Conservation (phyloP, 2,329 filamentous ascomycete genomes). For the Helminthosporium solani region DNA sequence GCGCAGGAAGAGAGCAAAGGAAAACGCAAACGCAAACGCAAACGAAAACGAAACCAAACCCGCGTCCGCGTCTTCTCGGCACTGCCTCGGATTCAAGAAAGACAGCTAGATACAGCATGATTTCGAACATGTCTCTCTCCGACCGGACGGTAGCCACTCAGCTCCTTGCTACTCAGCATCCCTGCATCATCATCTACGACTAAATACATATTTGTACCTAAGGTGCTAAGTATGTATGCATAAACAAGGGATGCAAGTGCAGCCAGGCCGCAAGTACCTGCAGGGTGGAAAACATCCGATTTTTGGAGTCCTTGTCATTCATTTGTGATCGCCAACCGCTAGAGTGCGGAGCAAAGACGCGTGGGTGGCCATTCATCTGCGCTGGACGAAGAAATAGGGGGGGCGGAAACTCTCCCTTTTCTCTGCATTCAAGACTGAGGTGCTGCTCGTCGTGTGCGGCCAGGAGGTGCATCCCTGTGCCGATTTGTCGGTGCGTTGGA, state of each 20-base stretch:
- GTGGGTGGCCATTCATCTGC: too few relatives aligned
- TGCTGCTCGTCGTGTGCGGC: slow-evolving; percentile 2
- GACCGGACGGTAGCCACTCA: slow-evolving; percentile 11
- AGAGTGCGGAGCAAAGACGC: too few relatives aligned
- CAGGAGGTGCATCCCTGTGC: slow-evolving; percentile 11
- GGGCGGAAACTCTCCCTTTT: neutral
- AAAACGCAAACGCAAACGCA: too few relatives aligned
- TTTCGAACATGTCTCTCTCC: slow-evolving; percentile 3
- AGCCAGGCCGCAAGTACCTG: neutral
- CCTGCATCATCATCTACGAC: too few relatives aligned
- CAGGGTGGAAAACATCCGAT: neutral
- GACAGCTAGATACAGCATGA: too few relatives aligned
- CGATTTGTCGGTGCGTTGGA: slow-evolving; percentile 5
- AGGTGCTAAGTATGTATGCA: too few relatives aligned
- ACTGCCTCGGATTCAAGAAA: slow-evolving; percentile 9
- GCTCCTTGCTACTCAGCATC: slow-evolving; percentile 13
- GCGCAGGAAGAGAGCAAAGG: too few relatives aligned
- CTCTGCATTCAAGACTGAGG: neutral
- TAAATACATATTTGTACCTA: too few relatives aligned
- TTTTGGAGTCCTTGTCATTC: slow-evolving; percentile 5
- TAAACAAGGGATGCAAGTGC: neutral
- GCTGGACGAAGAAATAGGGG: neutral
- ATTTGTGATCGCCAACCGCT: neutral
- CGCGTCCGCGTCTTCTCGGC: neutral
- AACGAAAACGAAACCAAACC: neutral